Conservation (phyloP, 768 basidiomycete species). For the Termitomyces sp. region DNA sequence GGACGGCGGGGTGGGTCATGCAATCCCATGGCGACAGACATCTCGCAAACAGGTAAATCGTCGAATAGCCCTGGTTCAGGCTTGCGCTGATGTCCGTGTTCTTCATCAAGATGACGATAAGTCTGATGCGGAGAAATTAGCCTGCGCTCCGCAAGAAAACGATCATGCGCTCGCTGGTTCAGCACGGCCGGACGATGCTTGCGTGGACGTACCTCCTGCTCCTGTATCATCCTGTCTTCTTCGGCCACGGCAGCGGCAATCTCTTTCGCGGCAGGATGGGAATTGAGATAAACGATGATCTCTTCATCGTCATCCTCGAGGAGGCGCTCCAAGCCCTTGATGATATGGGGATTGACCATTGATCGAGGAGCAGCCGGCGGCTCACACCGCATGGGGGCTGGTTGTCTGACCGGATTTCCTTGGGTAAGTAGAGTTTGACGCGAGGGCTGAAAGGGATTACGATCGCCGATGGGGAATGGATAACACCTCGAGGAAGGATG, state of each 20-base stretch:
- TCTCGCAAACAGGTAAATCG: conserved; percentile 15
- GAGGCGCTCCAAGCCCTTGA: background rate
- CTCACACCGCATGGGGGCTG: too few relatives aligned
- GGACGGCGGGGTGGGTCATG: background rate
- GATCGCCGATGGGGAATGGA: background rate
- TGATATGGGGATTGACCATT: background rate
- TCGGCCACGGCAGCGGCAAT: background rate
- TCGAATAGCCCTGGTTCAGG: background rate
- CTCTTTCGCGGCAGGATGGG: background rate
- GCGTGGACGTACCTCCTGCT: background rate
- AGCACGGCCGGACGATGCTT: background rate
- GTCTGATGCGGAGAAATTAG: background rate
- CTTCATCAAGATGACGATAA: background rate
- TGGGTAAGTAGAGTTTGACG: background rate
- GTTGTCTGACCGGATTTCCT: background rate
- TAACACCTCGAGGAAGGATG: background rate
- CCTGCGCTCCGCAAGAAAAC: background rate
- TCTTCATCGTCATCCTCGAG: conserved; percentile 6
- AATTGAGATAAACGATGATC: background rate
- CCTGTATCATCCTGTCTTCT: background rate
- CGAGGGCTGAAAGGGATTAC: background rate
- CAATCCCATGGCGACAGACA: conserved; percentile 16
- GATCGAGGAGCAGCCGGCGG: too few relatives aligned
- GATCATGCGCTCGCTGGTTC: background rate
- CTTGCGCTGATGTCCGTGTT: background rate